phyloP scores from a whole-genome alignment of 805 yeast genomes.

The Wickerhamiella nectarea region DNA sequence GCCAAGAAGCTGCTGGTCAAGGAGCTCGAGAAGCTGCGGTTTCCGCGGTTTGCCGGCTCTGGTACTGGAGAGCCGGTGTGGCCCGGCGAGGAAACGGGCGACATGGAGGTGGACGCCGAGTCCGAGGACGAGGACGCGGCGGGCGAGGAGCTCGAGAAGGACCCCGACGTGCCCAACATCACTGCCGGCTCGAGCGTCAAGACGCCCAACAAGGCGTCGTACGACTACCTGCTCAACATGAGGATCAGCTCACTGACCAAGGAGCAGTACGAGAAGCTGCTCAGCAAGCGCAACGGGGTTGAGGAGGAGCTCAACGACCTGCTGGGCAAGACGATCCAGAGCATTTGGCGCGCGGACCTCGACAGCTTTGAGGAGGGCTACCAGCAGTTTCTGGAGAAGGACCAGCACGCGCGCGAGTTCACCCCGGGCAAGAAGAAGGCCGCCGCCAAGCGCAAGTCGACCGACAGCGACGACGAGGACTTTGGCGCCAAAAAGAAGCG shows the following conservation, averaged over 20 bases:
- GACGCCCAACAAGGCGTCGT: constrained; percentile 47
- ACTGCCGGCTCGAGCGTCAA: constrained; percentile 9
- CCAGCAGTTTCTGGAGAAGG: constrained; percentile 52
- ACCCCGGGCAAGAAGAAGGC: constrained; percentile 24
- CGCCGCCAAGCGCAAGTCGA: constrained; percentile 20
- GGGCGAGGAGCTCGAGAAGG: constrained; percentile 22
- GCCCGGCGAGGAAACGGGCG: constrained; percentile 24
- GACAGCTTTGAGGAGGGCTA: constrained; percentile 58
- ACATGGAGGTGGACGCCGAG: constrained; percentile 30
- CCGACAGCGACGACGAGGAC: constrained; percentile 26
- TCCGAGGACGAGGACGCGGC: constrained; percentile 30
- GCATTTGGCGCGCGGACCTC: constrained; percentile 75
- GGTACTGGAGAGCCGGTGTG: constrained; percentile 43
- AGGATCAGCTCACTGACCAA: constrained; percentile 83
- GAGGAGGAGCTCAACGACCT: constrained; percentile 57
- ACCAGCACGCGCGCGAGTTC: constrained; percentile 44
- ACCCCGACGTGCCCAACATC: constrained; percentile 8
- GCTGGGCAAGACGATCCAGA: constrained; percentile 62
- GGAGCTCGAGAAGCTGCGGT: constrained; percentile 48
- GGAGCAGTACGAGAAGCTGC: constrained; percentile 72
- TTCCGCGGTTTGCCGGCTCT: constrained; percentile 57
- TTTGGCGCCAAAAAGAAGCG: constrained; percentile 19
- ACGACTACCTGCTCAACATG: constrained; percentile 85
- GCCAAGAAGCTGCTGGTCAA: constrained; percentile 50
- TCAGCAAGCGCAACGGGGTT: constrained; percentile 57